Conservation (phyloP, 805 yeast species). For the Candida alai region DNA sequence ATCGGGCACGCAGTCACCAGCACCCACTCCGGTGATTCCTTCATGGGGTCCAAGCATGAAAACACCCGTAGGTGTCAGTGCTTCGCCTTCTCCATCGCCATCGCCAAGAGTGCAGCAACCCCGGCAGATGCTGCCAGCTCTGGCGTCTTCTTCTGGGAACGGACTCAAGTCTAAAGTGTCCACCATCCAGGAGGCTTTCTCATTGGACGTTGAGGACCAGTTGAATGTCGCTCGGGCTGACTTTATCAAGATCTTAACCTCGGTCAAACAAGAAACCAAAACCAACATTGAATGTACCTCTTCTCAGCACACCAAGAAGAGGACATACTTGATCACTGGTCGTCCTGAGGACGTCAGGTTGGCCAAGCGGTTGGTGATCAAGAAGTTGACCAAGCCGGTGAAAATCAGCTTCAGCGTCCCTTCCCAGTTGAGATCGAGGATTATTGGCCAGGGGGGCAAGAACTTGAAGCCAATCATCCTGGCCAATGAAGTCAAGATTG, state of each 20-base stretch:
- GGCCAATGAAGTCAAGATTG: slow-evolving; percentile 63
- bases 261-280: slow-evolving; percentile 54
- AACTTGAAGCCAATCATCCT: slow-evolving; percentile 75
- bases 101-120: slow-evolving; percentile 6
- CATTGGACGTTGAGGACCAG: slow-evolving; percentile 68
- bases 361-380: slow-evolving; percentile 74
- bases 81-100: slow-evolving; percentile 14
- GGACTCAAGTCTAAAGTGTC: slow-evolving; percentile 42
- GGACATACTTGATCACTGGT: slow-evolving; percentile 84
- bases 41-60: slow-evolving; percentile 41
- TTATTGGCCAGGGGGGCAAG: slow-evolving; percentile 86
- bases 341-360: slow-evolving; percentile 56
- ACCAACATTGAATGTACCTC: slow-evolving; percentile 81
- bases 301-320: slow-evolving; percentile 66
- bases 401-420: slow-evolving; percentile 63
- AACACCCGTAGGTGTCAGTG: slow-evolving; percentile 16
- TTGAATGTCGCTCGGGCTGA: slow-evolving; percentile 59
- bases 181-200: slow-evolving; percentile 73
- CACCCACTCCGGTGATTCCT: slow-evolving; percentile 17
- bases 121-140: no score
- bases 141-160: no score
- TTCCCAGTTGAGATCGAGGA: slow-evolving; percentile 65
- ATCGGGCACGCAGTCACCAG: slow-evolving; percentile 24
- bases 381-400: slow-evolving; percentile 74
- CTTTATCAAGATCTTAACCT: slow-evolving; percentile 60